Conservation (phyloP, 2,329 filamentous ascomycete species). For the Alternaria novae-zelandiae region DNA sequence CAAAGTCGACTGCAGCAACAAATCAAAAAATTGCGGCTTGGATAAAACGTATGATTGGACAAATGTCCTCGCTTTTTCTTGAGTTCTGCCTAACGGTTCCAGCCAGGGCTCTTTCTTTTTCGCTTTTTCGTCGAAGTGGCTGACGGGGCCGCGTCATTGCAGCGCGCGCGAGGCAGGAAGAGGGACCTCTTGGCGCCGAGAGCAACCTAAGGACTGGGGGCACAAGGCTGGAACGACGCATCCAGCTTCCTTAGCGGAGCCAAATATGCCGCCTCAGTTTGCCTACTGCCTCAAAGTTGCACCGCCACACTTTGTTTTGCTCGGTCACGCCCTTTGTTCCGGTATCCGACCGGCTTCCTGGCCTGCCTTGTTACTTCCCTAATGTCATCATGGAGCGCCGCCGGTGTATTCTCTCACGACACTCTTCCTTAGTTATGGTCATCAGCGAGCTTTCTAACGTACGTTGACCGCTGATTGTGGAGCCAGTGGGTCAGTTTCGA, state of each 20-base stretch:
- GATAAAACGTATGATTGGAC: background rate
- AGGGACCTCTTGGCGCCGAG: background rate
- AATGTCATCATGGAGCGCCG: background rate
- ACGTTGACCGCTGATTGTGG: background rate
- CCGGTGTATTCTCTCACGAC: background rate
- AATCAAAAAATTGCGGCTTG: background rate
- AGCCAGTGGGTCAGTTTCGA: background rate
- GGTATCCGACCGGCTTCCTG: background rate
- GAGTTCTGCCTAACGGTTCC: background rate
- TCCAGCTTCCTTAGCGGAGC: fast-evolving
- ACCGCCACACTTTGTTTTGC: background rate
- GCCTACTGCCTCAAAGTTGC: background rate
- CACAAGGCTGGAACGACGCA: background rate
- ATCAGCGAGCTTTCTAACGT: background rate
- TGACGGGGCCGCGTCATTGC: too few species aligned
- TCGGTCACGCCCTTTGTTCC: background rate
- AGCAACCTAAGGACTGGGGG: background rate
- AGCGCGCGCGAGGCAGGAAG: background rate
- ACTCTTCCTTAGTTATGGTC: background rate
- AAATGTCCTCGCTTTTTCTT: background rate
- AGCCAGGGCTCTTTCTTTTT: background rate
- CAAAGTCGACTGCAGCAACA: background rate
- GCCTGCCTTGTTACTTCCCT: background rate
- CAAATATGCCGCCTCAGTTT: background rate
- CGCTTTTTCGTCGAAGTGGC: background rate